Base-by-base conservation (phyloP, 2,329 filamentous ascomycete species). In the Grosmannia clavigera region DNA sequence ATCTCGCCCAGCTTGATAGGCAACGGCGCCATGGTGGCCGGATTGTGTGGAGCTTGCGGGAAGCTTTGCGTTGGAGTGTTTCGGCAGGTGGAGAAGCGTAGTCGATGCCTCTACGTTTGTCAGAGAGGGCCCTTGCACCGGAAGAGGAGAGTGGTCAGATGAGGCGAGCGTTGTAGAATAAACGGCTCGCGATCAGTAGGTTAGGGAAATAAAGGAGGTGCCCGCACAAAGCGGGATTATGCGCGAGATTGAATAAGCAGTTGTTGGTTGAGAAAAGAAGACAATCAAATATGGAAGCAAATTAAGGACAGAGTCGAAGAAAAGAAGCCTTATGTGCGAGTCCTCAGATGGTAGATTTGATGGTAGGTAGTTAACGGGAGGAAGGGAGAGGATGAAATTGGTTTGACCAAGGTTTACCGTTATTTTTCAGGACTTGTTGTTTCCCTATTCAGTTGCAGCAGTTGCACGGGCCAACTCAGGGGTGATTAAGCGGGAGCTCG, bases 1-100 rank as follows among this genome's bases (percentile, higher is more conserved):
- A 74, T 70, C 71, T 74, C 72, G 68, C 70, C 70, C 68, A 73
- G 72, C 67, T 73, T 73, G 69, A 73, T 73, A 58, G 71, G 71
- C 60, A 73, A 64, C 57, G 69, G 69, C 63, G 71, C 70, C 71
- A 73, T 73, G 64, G 53, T 71, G 67, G 64, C 35, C 38, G 38
- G 33, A 43, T 19, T 59, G 46, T 61, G 50, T 60, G 50, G 25
- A 55, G 52, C 38, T 48, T 5, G 22, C 33, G 46, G 33, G 33
- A 50, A 53, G 56, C 25, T 19, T 6, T 22, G 40, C 33, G 27
- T 46, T 58, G 56, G 0, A 22, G 11, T 14, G 43, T 31, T 29
- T 25, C 52, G 60, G 52, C 55, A 27, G 53, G 33, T 25, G 12
- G 9, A 3, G 16, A 16, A 29, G 43, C n/a, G 22, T 27, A 25